Conservation (phyloP, 2,329 filamentous ascomycete species). For the Aspergillus sojae region DNA sequence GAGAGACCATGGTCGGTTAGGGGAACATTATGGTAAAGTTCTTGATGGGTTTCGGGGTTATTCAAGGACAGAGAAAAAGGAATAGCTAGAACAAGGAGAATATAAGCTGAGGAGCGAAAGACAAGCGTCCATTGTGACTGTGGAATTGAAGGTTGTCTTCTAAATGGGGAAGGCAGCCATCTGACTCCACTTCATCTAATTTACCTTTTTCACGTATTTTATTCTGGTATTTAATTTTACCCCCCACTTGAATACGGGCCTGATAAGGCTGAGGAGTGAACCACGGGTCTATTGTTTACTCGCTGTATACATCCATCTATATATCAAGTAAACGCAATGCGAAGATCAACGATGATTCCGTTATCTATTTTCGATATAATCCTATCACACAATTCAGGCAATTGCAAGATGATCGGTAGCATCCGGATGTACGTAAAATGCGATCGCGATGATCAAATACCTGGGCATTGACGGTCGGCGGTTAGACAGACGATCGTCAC, state of each 20-base stretch:
- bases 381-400: not conserved
- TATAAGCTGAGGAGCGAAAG: not conserved
- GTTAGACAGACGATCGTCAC: slow-evolving; percentile 3
- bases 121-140: not conserved
- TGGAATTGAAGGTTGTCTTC: not conserved
- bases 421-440: slow-evolving; percentile 23
- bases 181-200: not conserved
- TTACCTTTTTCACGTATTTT: slow-evolving; percentile 1
- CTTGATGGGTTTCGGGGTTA: not conserved
- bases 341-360: too few relatives aligned
- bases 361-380: not conserved
- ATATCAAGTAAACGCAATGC: not conserved
- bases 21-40: not conserved
- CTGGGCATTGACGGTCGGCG: not conserved
- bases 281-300: not conserved
- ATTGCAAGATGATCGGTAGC: not conserved
- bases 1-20: not conserved
- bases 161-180: too few relatives aligned
- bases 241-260: not conserved
- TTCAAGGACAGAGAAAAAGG: not conserved
- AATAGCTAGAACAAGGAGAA: not conserved
- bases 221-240: not conserved
- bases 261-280: not conserved
- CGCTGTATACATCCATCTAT: not conserved
- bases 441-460: slow-evolving; percentile 23